Evolutionary conservation across 177 flowering plant species (phyloP), one percentile per base, ranked within the genome.

Genomic region (Vitis hybrid): DNA sequence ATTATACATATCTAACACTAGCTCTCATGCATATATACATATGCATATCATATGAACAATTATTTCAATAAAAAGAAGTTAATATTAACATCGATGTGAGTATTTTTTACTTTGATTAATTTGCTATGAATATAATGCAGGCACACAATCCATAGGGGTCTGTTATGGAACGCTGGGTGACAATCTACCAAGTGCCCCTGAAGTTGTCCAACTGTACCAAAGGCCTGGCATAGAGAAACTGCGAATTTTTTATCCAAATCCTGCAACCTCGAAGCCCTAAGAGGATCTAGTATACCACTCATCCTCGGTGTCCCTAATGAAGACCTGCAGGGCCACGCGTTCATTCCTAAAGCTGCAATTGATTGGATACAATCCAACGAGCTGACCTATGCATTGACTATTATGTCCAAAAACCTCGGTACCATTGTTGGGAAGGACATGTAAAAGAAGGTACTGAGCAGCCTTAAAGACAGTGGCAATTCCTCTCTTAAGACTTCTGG

Each of bases 341-440:
- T 68, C 35, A 58, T 41, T 13, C 71, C 71, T 11, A 50, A 65
- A 12, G 67, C 59, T 1, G 81, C 85, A 3, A 56, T 58, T 12
- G 0, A 35, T 17, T 82, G 84, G 84, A 78, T 82, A 63, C 68
- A 67, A 49, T 58, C 55, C 48, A 76, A 79, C 63, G 73, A 79
- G 27, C 15, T 2, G 3, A 61, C 63, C 51, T 70, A 77, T 55
- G 48, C 65, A 11, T 48, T 64, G 15, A 64, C 63, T n/a, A 77
- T 77, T 20, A 20, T 20, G 1, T 20, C 20, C 63, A 68, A 61
- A 15, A 58, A 79, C 58, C 56, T 50, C 4, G 79, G 77, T 79
- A 73, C 79, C 14, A 65, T 75, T 1, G 82, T 79, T 0, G 84
- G 84, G 1, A 82, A 82, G 27, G 84, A 20, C 20, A 20, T 20